Evolutionary conservation across 345 rosid genomes (phyloP), one percentile per base, ranked within the genome.

Genomic region (Hirschfeldia incana): DNA sequence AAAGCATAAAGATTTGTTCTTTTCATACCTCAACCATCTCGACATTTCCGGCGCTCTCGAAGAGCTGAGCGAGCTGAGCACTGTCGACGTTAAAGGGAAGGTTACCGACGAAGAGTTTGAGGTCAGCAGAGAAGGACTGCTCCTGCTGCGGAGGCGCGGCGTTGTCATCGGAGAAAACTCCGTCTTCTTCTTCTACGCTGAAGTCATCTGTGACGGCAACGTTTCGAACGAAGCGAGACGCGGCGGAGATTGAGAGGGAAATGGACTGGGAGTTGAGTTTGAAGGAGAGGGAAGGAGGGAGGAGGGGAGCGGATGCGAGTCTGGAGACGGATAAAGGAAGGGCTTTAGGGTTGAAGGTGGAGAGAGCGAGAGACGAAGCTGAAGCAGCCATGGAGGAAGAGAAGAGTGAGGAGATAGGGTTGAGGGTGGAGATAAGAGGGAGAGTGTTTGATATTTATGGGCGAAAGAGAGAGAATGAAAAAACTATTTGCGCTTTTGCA

Each of bases 81-180:
- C 98, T 93, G 81, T 89, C 98, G 64, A 88, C 95, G 30, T 30
- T 84, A 66, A 95, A 95, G 3, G 99, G 96, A 53, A 95, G 97
- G 67, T 95, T 95, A 75, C 98, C 99, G 67, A 95, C 99, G 81
- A 95, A 95, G 78, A 95, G 84, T 62, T 91, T 91, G 32, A 90
- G 85, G 88, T 92, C 94, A 7, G 88, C 84, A 13, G 98, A 86
- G 89, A 91, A 89, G 17, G 82, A 81, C 21, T 81, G 79, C 75
- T 55, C 68, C 67, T 39, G 72, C 57, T 49, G 2, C 76, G 88
- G 11, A 12, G 51, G 51, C n/a, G 57, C 86, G 0, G 78, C 89
- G 17, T 65, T 86, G 28, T 69, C 87, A 4, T 74, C 88, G 28
- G 85, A 88, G 68, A 85, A 79, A 29, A 82, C 55, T 8, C 85